Evolutionary conservation across 352 stramenopile genomes (phyloP), one percentile per base, ranked within the genome.

Genomic region (Phytopythium vexans): DNA sequence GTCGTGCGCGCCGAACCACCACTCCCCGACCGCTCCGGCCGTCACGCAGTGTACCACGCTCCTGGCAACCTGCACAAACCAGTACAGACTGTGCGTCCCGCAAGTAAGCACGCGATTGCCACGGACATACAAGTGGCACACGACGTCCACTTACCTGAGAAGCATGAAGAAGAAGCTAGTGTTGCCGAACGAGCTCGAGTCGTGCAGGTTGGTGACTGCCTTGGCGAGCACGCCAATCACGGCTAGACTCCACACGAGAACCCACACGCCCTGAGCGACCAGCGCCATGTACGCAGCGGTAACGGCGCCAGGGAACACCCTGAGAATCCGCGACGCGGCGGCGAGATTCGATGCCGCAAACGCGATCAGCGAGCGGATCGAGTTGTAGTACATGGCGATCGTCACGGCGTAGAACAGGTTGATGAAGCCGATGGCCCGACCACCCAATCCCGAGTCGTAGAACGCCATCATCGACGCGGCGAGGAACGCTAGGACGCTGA

Each of bases 31-130:
- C 0, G 83, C 67, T 48, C 86, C 83, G 15, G 86, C 79, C 9
- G 83, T 72, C 11, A 92, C 72, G 63, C 86, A 95, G 56, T 95
- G 86, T n/a, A 95, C 83, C 27, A 92, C 68, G 57, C 92, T 95
- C 66, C 86, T 88, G 9, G 74, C 66, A 8, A 95, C 86, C 55
- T 95, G 80, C 42, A 93, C 73, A 49, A 90, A 88, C 86, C 86
- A 95, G 64, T 75, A 89, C 42, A 92, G 76, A 57, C 85, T 94
- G 47, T 12, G 50, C 21, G 21, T 27, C 21, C 21, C 21, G 21
- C 21, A 27, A 27, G 21, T 27, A 27, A 2, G 21, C 2, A 27
- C 21, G 11, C 37, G 38, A 39, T 31, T 12, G 8, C 8, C 8
- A 39, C 15, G 40, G 14, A 56, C 12, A 37, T 12, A 57, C 0